phyloP scores from a whole-genome alignment of 2,329 filamentous ascomycete genomes.

The Myriosclerotinia scirpicola region DNA sequence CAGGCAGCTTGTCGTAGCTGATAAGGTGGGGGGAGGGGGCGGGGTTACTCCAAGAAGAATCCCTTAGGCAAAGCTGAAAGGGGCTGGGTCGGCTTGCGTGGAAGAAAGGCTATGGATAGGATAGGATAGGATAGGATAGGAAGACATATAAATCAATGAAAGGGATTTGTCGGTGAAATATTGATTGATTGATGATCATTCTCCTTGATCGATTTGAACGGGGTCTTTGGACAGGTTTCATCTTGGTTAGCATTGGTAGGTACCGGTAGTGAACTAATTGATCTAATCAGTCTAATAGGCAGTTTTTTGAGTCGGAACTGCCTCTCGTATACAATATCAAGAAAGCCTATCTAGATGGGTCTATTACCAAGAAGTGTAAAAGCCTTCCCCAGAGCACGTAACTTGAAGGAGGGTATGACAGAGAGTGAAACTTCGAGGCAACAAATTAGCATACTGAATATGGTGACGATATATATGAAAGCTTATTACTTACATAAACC shows the following conservation, averaged over 20 bases:
- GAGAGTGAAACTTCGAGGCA: too few species aligned
- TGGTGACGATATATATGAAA: too few species aligned
- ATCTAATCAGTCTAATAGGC: not conserved
- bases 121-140: too few species aligned
- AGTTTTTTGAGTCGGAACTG: too few species aligned
- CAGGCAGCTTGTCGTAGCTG: slow-evolving; percentile 17
- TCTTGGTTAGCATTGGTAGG: not conserved
- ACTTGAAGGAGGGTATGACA: too few species aligned
- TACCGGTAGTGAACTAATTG: not conserved
- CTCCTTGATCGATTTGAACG: not conserved
- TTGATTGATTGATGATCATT: not conserved
- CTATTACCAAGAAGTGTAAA: not conserved
- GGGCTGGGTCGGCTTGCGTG: slow-evolving; percentile 15
- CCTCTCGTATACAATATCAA: too few species aligned
- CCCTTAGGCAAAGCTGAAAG: not conserved
- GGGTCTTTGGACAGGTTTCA: not conserved
- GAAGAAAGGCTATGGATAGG: slow-evolving; percentile 12
- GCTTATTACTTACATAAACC: too few species aligned
- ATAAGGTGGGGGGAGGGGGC: too few species aligned
- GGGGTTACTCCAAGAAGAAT: not conserved
- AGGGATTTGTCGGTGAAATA: slow-evolving; percentile 15
- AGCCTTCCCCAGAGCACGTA: too few species aligned
- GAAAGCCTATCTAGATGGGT: not conserved
- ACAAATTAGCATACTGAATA: too few species aligned
- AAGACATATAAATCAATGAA: slow-evolving; percentile 10